Evolutionary conservation across 768 basidiomycete genomes (phyloP).

Genomic region (Cystobasidium ongulense): DNA sequence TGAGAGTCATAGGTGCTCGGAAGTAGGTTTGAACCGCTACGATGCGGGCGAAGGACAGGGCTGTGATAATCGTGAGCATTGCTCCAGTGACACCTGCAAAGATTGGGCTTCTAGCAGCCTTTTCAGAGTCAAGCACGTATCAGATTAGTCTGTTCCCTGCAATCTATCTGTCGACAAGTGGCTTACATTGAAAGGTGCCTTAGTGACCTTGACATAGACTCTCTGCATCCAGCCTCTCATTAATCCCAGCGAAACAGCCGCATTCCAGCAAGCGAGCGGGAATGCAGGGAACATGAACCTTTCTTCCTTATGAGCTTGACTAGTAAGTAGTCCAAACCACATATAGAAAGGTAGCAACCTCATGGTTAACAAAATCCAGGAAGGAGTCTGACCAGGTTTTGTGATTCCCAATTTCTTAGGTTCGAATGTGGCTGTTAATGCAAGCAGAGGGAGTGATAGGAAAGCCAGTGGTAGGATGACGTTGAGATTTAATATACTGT

Average conservation of each 20-base stretch:
- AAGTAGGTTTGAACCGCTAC: slow-evolving; percentile 80
- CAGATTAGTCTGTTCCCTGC: no score
- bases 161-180: no score
- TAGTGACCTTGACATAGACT: slow-evolving; percentile 63
- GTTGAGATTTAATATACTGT: slow-evolving; percentile 92
- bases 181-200: slow-evolving; percentile 73
- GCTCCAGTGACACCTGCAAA: slow-evolving; percentile 69
- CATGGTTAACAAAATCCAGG: slow-evolving; percentile 57
- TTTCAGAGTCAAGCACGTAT: no score
- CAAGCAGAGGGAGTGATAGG: slow-evolving; percentile 66
- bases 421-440: slow-evolving; percentile 65
- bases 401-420: slow-evolving; percentile 54
- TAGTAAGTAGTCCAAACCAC: slow-evolving; percentile 72
- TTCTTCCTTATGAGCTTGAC: slow-evolving; percentile 93
- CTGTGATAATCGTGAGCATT: slow-evolving; percentile 57
- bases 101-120: slow-evolving; percentile 64
- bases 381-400: slow-evolving; percentile 45
- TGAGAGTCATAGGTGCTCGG: slow-evolving; percentile 71
- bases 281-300: slow-evolving; percentile 97
- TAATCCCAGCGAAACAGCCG: slow-evolving; percentile 77
- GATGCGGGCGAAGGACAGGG: slow-evolving; percentile 71
- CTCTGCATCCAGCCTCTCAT: slow-evolving; percentile 77
- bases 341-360: slow-evolving; percentile 82
- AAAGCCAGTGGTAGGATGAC: slow-evolving; percentile 71
- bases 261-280: slow-evolving; percentile 85